Percentiles rank a stretch among this genome's conserved stretches.
phyloP scores from a whole-genome alignment of 805 yeast genomes.

The Debaryomyces hansenii region DNA sequence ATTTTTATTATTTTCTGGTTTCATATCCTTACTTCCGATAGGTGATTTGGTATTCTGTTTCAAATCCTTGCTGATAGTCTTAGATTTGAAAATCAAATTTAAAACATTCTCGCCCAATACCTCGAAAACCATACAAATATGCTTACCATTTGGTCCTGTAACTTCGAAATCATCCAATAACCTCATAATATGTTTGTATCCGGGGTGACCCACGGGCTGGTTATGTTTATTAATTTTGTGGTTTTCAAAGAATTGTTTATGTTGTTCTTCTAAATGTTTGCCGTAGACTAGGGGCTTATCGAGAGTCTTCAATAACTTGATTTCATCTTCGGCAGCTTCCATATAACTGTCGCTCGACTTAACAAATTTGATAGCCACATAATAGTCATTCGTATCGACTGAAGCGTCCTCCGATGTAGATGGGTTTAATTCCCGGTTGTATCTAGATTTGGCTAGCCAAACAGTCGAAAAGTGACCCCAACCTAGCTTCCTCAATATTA shows the following conservation, averaged over 20 bases:
- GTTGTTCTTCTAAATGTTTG: constrained; percentile 10
- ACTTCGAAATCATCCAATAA: constrained; percentile 57
- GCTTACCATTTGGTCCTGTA: constrained; percentile 62
- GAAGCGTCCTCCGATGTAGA: constrained; percentile 5
- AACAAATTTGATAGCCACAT: constrained; percentile 65
- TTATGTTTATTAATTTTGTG: not conserved
- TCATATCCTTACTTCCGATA: not conserved
- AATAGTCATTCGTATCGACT: constrained; percentile 26
- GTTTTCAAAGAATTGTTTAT: constrained; percentile 10
- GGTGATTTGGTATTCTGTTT: constrained; percentile 16
- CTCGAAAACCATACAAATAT: constrained; percentile 67
- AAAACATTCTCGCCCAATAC: constrained; percentile 61
- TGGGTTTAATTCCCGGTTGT: constrained; percentile 20
- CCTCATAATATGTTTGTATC: constrained; percentile 52
- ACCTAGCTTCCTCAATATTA: constrained; percentile 57
- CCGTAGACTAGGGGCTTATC: constrained; percentile 17
- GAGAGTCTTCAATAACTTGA: constrained; percentile 45
- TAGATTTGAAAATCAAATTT: constrained; percentile 48
- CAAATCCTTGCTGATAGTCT: constrained; percentile 5
- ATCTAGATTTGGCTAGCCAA: constrained; percentile 51
- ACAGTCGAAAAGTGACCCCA: constrained; percentile 76
- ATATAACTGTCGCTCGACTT: constrained; percentile 52
- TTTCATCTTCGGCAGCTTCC: constrained; percentile 68
- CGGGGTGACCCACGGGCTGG: constrained; percentile 37
- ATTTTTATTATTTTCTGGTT: not conserved